These are phyloP conservation scores for Erysimum cheiranthoides DNA, from an alignment of 345 rosid genomes.

Conservation along the genomic window DNA sequence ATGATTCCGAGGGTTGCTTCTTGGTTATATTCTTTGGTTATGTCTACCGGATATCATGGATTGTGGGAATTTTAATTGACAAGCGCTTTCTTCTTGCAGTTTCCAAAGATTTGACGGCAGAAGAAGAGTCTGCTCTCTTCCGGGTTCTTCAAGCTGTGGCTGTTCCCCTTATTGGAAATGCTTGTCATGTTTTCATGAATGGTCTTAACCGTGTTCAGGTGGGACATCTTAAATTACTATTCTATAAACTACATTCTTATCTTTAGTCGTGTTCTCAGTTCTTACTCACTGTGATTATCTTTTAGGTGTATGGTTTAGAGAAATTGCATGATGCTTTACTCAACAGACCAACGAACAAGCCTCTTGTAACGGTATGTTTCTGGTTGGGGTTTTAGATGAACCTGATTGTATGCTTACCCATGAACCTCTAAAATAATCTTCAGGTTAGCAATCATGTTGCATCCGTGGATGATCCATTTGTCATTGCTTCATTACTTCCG, in stretches of 20 bases:
- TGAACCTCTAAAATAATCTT: not conserved
- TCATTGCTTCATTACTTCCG: constrained; percentile 92
- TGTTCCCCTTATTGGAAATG: constrained; percentile 86
- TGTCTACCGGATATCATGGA: not conserved
- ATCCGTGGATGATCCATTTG: constrained; percentile 90
- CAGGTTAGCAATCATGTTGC: constrained; percentile 99
- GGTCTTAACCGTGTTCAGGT: constrained; percentile 97
- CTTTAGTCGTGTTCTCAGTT: not conserved
- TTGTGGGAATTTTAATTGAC: not conserved
- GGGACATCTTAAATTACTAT: constrained; percentile 13
- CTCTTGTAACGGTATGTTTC: constrained; percentile 79
- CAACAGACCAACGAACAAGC: constrained; percentile 69
- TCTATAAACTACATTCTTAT: not conserved
- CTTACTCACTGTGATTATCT: not conserved
- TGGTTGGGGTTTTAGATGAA: constrained; percentile 16
- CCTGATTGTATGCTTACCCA: constrained; percentile 7
- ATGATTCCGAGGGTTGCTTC: not conserved
- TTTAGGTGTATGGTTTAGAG: constrained; percentile 91
- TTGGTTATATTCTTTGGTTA: not conserved
- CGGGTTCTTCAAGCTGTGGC: constrained; percentile 86
- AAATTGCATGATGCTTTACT: constrained; percentile 89
- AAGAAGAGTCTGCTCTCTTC: constrained; percentile 71
- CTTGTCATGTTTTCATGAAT: constrained; percentile 95
- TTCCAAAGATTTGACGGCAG: constrained; percentile 65
- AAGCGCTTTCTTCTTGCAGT: constrained; percentile 49